Conservation (phyloP, 306 rosid species). For the Fragaria vesca region DNA sequence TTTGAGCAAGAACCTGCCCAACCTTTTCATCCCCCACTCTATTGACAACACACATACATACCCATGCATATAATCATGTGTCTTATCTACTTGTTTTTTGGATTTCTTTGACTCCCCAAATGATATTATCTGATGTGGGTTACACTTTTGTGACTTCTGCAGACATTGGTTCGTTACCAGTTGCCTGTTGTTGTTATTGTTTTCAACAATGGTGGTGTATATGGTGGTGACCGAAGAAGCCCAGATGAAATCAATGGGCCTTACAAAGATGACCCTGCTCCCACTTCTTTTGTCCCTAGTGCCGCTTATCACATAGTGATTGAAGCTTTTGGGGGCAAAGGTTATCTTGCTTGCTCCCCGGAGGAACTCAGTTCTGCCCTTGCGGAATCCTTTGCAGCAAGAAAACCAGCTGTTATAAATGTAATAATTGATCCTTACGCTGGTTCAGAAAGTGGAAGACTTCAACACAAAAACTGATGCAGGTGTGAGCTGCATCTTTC, state of each 20-base stretch:
- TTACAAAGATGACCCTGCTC: conserved; percentile 85
- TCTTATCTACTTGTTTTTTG: neutral
- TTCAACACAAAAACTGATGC: conserved; percentile 87
- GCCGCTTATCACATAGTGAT: conserved; percentile 80
- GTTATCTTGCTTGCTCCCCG: conserved; percentile 70
- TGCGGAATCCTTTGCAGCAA: conserved; percentile 68
- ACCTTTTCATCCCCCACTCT: neutral
- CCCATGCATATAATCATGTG: neutral
- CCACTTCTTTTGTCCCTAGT: conserved; percentile 76
- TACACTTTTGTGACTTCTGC: conserved; percentile 20
- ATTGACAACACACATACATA: neutral
- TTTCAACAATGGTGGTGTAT: conserved; percentile 89
- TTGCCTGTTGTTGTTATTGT: conserved; percentile 85
- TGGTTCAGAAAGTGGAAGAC: conserved; percentile 91
- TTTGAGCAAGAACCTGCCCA: neutral
- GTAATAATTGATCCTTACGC: conserved; percentile 86
- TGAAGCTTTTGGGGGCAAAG: conserved; percentile 98
- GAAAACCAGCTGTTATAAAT: conserved; percentile 77
- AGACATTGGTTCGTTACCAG: conserved; percentile 97
- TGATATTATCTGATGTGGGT: neutral
- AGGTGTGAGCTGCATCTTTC: neutral
- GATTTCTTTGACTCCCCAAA: neutral
- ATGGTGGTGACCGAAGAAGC: conserved; percentile 66
- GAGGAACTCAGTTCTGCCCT: conserved; percentile 80
- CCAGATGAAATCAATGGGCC: conserved; percentile 83